Percentiles rank a stretch among this genome's conserved stretches.
Conservation (phyloP, 306 rosid species). For the Cucurbita ficifolia region DNA sequence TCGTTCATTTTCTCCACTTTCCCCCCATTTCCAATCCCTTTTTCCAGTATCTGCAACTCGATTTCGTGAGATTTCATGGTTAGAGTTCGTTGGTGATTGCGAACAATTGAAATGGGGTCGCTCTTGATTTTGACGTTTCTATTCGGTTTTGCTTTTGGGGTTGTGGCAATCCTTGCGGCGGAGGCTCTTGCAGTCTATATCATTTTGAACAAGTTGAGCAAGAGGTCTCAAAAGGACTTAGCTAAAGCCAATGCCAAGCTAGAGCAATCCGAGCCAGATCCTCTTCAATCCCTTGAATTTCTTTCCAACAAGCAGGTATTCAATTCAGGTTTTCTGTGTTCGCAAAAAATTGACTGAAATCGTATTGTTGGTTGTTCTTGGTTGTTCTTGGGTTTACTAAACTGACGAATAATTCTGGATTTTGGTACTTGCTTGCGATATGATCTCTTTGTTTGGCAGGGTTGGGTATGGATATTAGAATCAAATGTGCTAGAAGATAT, state of each 20-base stretch:
- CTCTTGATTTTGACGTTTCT: slow-evolving; percentile 24
- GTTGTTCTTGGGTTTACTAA: not conserved
- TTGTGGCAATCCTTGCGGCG: slow-evolving; percentile 30
- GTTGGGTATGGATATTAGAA: slow-evolving; percentile 73
- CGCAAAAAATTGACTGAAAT: not conserved
- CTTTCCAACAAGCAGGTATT: slow-evolving; percentile 47
- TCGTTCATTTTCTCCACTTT: not conserved
- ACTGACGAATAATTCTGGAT: not conserved
- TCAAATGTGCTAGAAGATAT: slow-evolving; percentile 35
- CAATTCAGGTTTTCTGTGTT: not conserved
- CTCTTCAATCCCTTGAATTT: slow-evolving; percentile 31
- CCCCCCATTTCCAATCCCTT: not conserved
- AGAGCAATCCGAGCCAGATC: slow-evolving; percentile 21
- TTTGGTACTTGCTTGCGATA: not conserved
- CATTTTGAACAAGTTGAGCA: slow-evolving; percentile 36
- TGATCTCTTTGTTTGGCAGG: slow-evolving; percentile 30
- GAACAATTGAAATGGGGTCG: slow-evolving; percentile 6
- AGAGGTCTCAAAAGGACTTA: slow-evolving; percentile 17
- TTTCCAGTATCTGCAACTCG: not conserved
- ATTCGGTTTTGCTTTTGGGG: slow-evolving; percentile 61
- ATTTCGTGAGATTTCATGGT: not conserved
- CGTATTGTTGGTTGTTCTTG: not conserved
- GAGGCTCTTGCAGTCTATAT: slow-evolving; percentile 33
- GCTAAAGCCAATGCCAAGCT: slow-evolving; percentile 4
- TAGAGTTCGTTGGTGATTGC: not conserved